Conservation (phyloP, 805 yeast genomes). For the Wickerhamomyces canadensis region DNA sequence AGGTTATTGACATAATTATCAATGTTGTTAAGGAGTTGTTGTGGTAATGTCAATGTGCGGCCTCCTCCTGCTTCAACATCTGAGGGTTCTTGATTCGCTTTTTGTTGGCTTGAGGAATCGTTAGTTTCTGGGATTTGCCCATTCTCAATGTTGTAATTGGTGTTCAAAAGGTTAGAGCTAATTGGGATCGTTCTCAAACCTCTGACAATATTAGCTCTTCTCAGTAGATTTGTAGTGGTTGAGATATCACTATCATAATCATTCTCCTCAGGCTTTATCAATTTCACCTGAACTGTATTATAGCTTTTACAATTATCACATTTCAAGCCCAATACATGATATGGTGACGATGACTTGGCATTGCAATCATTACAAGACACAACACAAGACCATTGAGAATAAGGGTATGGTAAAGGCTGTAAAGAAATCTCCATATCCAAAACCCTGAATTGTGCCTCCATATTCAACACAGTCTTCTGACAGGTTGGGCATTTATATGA, state of each 20-base stretch:
- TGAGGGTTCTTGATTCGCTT: neutral
- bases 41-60: slow-evolving; percentile 21
- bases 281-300: slow-evolving; percentile 69
- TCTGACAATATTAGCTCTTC: slow-evolving; percentile 8
- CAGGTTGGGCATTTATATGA: slow-evolving; percentile 91
- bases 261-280: slow-evolving; percentile 62
- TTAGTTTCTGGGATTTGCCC: neutral
- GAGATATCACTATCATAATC: slow-evolving; percentile 25
- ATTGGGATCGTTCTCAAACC: slow-evolving; percentile 19
- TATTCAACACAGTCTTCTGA: slow-evolving; percentile 75
- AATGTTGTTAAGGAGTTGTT: slow-evolving; percentile 23
- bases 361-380: slow-evolving; percentile 84
- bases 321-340: slow-evolving; percentile 81
- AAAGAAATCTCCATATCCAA: slow-evolving; percentile 75
- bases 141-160: slow-evolving; percentile 21
- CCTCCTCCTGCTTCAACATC: neutral
- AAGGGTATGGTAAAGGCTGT: slow-evolving; percentile 78
- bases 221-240: slow-evolving; percentile 15
- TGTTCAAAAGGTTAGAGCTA: slow-evolving; percentile 18
- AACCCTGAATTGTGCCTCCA: slow-evolving; percentile 84
- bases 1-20: slow-evolving; percentile 22
- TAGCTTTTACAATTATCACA: slow-evolving; percentile 86
- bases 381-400: slow-evolving; percentile 67
- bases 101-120: neutral
- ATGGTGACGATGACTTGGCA: slow-evolving; percentile 68